A percentile compares a stretch with the other conserved stretches of the same genome.
Evolutionary conservation across 202 grass and related monocot species (phyloP).

Genomic region (Cymbopogon flexuosus): DNA sequence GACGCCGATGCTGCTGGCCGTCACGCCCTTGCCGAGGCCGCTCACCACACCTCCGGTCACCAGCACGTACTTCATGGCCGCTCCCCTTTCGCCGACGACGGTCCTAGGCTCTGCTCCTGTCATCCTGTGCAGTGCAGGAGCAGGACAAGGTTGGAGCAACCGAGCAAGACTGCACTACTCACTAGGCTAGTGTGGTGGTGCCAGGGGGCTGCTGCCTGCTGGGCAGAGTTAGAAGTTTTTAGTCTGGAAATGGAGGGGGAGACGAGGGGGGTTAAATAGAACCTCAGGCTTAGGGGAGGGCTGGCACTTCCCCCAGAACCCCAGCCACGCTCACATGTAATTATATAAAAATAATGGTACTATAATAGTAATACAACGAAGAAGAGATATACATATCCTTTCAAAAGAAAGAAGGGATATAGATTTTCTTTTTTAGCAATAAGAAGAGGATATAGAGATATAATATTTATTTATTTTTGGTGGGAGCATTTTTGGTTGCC

Average conservation of each 20-base stretch:
- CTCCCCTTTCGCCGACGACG: too few species aligned
- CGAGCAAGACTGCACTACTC: neutral
- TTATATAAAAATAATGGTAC: neutral
- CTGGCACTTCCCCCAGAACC: neutral
- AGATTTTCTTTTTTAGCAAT: too few species aligned
- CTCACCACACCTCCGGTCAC: slow-evolving; percentile 86
- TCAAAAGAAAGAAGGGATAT: too few species aligned
- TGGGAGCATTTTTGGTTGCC: neutral
- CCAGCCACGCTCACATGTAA: neutral
- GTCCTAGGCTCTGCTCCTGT: neutral
- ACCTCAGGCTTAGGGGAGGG: neutral
- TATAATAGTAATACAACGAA: neutral
- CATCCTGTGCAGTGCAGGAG: neutral
- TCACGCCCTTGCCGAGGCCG: slow-evolving; percentile 84
- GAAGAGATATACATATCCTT: neutral
- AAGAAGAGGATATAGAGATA: neutral
- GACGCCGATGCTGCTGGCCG: slow-evolving; percentile 84
- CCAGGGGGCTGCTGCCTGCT: neutral
- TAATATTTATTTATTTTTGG: neutral
- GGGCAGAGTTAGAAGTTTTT: slow-evolving; percentile 21
- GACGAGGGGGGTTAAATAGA: slow-evolving; percentile 38
- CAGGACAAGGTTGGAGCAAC: too few species aligned
- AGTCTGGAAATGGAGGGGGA: neutral
- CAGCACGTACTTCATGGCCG: slow-evolving; percentile 80
- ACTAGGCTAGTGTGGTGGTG: neutral